Evolutionary conservation across 2,329 filamentous ascomycete genomes (phyloP).

Genomic region (Aureobasidium pullulans): DNA sequence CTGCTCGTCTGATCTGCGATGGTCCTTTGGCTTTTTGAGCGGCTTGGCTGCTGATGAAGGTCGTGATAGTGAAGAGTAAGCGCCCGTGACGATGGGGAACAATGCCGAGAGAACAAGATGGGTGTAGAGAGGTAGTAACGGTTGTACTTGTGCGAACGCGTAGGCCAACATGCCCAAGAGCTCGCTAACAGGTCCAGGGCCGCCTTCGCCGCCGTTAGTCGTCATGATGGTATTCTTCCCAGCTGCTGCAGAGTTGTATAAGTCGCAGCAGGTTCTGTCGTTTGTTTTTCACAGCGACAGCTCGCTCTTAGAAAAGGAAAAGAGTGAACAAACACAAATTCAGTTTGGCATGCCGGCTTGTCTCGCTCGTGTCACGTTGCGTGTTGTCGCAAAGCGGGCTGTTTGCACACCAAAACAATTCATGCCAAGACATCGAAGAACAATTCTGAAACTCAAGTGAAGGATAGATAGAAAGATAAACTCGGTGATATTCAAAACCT

Average conservation of each 20-base stretch:
- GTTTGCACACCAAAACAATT: constrained; percentile 8
- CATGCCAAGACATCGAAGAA: constrained; percentile 1
- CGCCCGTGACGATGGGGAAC: constrained; percentile 74
- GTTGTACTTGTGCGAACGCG: constrained; percentile 13
- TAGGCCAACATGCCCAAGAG: constrained; percentile 14
- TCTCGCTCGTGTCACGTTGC: constrained; percentile 8
- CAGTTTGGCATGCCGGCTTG: background rate
- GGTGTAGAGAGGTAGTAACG: constrained; percentile 45
- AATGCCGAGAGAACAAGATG: constrained; percentile 64
- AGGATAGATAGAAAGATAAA: background rate
- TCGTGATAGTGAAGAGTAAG: constrained; percentile 76
- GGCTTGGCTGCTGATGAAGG: constrained; percentile 70
- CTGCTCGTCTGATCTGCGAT: constrained; percentile 37
- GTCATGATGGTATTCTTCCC: background rate
- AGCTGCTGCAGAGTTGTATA: background rate
- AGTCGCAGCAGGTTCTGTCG: background rate
- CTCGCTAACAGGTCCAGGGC: constrained; percentile 15
- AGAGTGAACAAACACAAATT: background rate
- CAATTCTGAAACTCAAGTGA: background rate
- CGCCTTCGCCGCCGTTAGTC: background rate
- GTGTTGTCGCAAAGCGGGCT: background rate
- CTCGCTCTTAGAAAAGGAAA: background rate
- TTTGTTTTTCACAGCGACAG: background rate
- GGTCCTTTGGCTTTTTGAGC: constrained; percentile 31
- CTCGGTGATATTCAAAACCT: constrained; percentile 9